Conservation (phyloP, 768 basidiomycete genomes). For the Agrocybe pediades region DNA sequence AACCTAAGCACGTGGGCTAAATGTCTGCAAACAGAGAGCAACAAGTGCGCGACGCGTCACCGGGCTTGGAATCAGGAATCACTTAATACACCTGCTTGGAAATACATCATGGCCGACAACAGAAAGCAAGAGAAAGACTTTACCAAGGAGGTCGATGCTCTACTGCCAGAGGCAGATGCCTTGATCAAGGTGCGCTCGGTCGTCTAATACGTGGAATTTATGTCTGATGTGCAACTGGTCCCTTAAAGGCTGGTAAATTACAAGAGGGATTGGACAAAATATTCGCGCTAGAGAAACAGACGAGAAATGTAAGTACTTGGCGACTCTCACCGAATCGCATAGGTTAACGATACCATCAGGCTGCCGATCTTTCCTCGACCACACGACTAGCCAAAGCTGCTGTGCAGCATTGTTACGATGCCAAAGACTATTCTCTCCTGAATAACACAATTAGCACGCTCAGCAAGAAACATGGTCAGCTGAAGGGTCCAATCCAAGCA, state of each 20-base stretch:
- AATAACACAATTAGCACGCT: slow-evolving; percentile 94
- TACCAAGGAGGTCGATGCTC: slow-evolving; percentile 76
- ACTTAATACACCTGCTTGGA: slow-evolving; percentile 37
- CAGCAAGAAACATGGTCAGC: slow-evolving; percentile 99
- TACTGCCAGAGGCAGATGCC: slow-evolving; percentile 68
- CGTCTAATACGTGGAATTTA: neutral
- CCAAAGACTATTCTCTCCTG: slow-evolving; percentile 66
- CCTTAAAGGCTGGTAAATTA: slow-evolving; percentile 70
- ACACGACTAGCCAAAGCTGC: slow-evolving; percentile 79
- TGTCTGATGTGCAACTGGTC: slow-evolving; percentile 5
- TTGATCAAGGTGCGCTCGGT: slow-evolving; percentile 88
- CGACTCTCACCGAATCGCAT: too few species aligned
- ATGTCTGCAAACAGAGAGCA: slow-evolving; percentile 39
- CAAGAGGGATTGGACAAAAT: slow-evolving; percentile 91
- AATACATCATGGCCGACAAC: slow-evolving; percentile 71
- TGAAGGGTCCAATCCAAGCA: slow-evolving; percentile 87
- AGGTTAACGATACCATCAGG: slow-evolving; percentile 46
- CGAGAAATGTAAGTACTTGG: slow-evolving; percentile 70
- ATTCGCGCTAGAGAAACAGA: slow-evolving; percentile 89
- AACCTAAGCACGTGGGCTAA: slow-evolving; percentile 29
- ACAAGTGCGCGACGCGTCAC: slow-evolving; percentile 70
- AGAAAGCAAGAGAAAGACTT: slow-evolving; percentile 89
- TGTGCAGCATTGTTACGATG: slow-evolving; percentile 70
- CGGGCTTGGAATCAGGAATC: slow-evolving; percentile 32
- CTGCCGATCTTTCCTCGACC: slow-evolving; percentile 92